Percentiles rank a stretch among this genome's conserved stretches.
phyloP scores from a whole-genome alignment of 2,329 filamentous ascomycete genomes.

The Talaromyces sp. region DNA sequence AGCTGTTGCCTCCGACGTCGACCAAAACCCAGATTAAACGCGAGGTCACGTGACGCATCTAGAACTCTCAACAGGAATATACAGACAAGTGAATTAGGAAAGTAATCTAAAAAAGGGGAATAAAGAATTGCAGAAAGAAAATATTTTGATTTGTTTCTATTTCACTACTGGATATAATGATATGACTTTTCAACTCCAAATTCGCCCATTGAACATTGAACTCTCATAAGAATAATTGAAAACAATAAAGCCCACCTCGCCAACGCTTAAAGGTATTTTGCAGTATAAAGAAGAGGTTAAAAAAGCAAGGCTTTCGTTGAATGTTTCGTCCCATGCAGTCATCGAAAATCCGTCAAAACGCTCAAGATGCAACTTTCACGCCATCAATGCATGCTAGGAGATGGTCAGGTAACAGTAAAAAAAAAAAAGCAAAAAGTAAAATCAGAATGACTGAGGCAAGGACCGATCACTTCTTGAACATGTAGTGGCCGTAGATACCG shows the following conservation, averaged over 20 bases:
- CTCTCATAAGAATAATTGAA: too few relatives aligned
- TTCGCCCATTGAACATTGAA: too few relatives aligned
- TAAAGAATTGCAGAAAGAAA: too few relatives aligned
- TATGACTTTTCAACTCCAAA: background rate
- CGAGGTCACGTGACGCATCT: background rate
- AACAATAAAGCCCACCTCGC: background rate
- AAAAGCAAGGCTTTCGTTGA: background rate
- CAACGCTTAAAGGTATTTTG: background rate
- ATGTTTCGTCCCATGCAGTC: background rate
- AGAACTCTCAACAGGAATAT: background rate
- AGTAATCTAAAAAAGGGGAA: too few relatives aligned
- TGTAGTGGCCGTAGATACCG: slow-evolving; percentile 55
- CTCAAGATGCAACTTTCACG: slow-evolving; percentile 9
- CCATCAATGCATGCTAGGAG: slow-evolving; percentile 9
- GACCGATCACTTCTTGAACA: slow-evolving; percentile 46
- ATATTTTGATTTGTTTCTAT: too few relatives aligned
- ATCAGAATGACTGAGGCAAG: background rate
- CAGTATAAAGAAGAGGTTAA: background rate
- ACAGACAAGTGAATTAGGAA: background rate
- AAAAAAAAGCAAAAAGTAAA: background rate
- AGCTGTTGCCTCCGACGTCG: background rate
- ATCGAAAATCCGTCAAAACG: slow-evolving; percentile 1
- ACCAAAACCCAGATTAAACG: background rate
- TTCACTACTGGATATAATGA: background rate
- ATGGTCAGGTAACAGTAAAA: slow-evolving; percentile 12